Evolutionary conservation across 2,329 filamentous ascomycete species (phyloP).

Genomic region (Cladobotryum protrusum): DNA sequence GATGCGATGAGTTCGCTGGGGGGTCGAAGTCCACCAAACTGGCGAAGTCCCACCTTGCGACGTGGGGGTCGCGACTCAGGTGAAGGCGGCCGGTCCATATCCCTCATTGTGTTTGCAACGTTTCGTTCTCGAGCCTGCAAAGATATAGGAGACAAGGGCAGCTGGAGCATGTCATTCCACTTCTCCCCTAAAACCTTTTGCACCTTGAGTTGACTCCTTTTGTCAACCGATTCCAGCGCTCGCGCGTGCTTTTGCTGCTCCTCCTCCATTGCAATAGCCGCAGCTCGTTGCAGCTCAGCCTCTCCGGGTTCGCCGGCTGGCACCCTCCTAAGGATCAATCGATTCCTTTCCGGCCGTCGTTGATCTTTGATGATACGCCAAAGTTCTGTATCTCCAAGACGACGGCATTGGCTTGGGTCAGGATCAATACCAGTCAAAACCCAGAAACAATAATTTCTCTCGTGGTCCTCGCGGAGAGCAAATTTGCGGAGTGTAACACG

Average conservation of each 20-base stretch:
- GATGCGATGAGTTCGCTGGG: slow-evolving; percentile 97
- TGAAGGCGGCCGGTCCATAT: slow-evolving; percentile 51
- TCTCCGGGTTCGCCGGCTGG: slow-evolving; percentile 83
- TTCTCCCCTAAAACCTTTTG: slow-evolving; percentile 84
- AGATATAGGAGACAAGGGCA: slow-evolving; percentile 78
- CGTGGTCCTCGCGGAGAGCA: slow-evolving; percentile 79
- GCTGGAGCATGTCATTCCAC: slow-evolving; percentile 72
- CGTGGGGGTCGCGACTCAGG: slow-evolving; percentile 39
- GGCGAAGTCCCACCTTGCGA: slow-evolving; percentile 56
- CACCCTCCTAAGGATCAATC: slow-evolving; percentile 87
- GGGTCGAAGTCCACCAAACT: slow-evolving; percentile 86
- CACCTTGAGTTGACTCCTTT: slow-evolving; percentile 78
- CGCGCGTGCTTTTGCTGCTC: slow-evolving; percentile 65
- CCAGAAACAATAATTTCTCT: slow-evolving; percentile 96
- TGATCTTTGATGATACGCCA: slow-evolving; percentile 87
- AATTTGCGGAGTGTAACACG: slow-evolving; percentile 84
- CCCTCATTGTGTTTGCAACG: slow-evolving; percentile 52
- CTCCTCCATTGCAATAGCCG: slow-evolving; percentile 85
- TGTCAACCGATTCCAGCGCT: slow-evolving; percentile 58
- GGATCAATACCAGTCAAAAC: slow-evolving; percentile 80
- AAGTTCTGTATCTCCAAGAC: slow-evolving; percentile 79
- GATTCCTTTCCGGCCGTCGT: slow-evolving; percentile 77
- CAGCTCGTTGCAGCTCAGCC: slow-evolving; percentile 79
- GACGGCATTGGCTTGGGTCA: slow-evolving; percentile 72
- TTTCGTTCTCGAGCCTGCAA: slow-evolving; percentile 64